Evolutionary conservation across 352 stramenopile species (phyloP).

Genomic region (Hyaloperonospora arabidopsidis): DNA sequence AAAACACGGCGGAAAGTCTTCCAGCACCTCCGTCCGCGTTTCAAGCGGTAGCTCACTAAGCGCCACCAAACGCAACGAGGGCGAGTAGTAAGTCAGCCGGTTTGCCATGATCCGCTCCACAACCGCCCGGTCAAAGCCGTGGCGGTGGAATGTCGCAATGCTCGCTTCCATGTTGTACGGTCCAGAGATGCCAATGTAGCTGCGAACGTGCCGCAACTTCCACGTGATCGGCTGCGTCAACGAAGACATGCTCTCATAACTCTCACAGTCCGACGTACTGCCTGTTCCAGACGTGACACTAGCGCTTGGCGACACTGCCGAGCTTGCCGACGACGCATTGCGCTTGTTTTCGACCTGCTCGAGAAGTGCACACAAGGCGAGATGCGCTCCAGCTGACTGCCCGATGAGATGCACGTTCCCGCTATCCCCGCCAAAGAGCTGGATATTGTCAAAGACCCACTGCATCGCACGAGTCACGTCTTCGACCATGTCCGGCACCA

Average conservation of each 20-base stretch:
- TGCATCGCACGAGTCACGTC: slow-evolving; percentile 79
- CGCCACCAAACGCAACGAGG: slow-evolving; percentile 34
- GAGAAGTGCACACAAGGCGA: slow-evolving; percentile 68
- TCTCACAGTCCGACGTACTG: slow-evolving; percentile 31
- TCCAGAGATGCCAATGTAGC: slow-evolving; percentile 82
- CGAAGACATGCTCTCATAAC: slow-evolving; percentile 22
- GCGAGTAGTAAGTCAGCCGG: slow-evolving; percentile 50
- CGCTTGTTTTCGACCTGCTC: slow-evolving; percentile 58
- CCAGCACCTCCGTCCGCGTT: slow-evolving; percentile 17
- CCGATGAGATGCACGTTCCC: slow-evolving; percentile 81
- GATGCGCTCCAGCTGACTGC: slow-evolving; percentile 86
- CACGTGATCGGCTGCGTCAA: slow-evolving; percentile 43
- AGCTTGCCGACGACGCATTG: slow-evolving; percentile 9
- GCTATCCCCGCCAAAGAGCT: slow-evolving; percentile 78
- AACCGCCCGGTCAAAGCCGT: slow-evolving; percentile 72
- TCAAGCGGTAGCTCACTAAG: slow-evolving; percentile 32
- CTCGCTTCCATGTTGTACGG: slow-evolving; percentile 82
- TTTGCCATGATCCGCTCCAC: slow-evolving; percentile 81
- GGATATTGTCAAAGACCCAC: slow-evolving; percentile 84
- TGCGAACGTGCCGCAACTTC: slow-evolving; percentile 55
- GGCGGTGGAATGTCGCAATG: slow-evolving; percentile 67
- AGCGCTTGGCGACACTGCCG: slow-evolving; percentile 12
- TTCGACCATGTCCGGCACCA: slow-evolving; percentile 86
- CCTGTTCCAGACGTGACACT: slow-evolving; percentile 20
- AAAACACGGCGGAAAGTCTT: slow-evolving; percentile 46